phyloP scores from a whole-genome alignment of 169 alveolate species.

The Cystoisospora suis region DNA sequence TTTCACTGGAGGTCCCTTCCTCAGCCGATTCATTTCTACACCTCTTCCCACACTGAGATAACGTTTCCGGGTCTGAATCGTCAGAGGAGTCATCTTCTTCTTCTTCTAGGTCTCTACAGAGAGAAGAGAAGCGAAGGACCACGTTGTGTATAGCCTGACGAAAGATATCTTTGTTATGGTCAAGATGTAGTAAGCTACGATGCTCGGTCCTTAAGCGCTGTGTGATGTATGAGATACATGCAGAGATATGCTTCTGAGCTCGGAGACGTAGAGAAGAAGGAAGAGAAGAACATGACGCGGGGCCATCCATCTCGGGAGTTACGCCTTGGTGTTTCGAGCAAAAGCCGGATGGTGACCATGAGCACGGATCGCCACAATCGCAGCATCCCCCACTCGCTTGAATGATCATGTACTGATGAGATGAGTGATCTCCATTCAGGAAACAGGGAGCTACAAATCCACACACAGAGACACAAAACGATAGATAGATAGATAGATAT shows the following conservation, averaged over 20 bases:
- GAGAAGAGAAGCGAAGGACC: too few species aligned
- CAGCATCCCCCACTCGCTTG: conserved; percentile 33
- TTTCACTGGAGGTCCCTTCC: neutral
- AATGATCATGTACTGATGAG: neutral
- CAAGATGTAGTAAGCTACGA: too few species aligned
- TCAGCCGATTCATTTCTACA: too few species aligned
- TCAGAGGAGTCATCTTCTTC: too few species aligned
- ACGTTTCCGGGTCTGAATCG: too few species aligned
- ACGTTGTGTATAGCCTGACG: too few species aligned
- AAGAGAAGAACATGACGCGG: neutral
- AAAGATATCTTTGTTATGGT: too few species aligned
- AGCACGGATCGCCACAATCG: conserved; percentile 24
- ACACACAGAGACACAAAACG: neutral
- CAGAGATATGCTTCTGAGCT: neutral
- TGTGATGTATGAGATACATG: neutral
- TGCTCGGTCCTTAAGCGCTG: too few species aligned
- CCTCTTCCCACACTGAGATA: too few species aligned
- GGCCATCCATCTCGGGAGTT: neutral
- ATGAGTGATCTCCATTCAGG: neutral
- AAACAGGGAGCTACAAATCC: neutral
- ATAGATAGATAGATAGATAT: neutral
- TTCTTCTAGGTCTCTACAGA: too few species aligned
- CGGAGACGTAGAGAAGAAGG: conserved; percentile 12
- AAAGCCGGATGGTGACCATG: conserved; percentile 14
- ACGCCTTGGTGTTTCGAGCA: conserved; percentile 16